Percentiles rank a stretch among this genome's conserved stretches.
Evolutionary conservation across 345 rosid genomes (phyloP).

Genomic region (Gossypium rotundifolium): DNA sequence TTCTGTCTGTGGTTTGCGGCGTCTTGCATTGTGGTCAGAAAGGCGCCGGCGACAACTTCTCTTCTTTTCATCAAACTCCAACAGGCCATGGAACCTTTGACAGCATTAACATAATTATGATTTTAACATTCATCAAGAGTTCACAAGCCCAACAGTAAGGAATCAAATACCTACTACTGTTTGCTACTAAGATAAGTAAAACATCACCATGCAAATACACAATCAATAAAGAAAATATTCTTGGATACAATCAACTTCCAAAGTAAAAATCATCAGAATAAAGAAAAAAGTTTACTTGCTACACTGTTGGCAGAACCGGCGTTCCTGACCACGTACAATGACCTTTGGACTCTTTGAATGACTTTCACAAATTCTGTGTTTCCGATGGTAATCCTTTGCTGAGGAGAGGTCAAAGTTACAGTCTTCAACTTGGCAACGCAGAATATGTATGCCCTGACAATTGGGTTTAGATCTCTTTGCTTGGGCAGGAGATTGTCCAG

Average conservation of each 20-base stretch:
- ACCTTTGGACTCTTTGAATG: constrained; percentile 83
- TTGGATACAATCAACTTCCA: not conserved
- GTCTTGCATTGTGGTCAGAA: constrained; percentile 94
- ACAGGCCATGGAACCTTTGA: constrained; percentile 73
- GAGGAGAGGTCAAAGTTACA: constrained; percentile 76
- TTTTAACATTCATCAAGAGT: not conserved
- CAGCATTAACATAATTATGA: constrained; percentile 9
- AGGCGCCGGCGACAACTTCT: constrained; percentile 89
- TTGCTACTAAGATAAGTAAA: not conserved
- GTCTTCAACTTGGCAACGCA: constrained; percentile 75
- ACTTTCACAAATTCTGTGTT: constrained; percentile 73
- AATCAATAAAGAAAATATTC: constrained; percentile 6
- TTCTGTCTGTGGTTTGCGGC: constrained; percentile 82
- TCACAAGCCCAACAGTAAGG: not conserved
- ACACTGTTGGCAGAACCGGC: constrained; percentile 96
- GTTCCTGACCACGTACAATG: constrained; percentile 67
- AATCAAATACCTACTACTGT: not conserved
- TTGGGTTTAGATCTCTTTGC: constrained; percentile 58
- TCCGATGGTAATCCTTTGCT: constrained; percentile 79
- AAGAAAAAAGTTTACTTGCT: constrained; percentile 57
- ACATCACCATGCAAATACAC: not conserved
- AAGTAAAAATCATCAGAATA: not conserved
- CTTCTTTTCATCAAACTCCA: constrained; percentile 91
- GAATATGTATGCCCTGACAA: constrained; percentile 37
- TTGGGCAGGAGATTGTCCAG: constrained; percentile 36